Conservation (phyloP, 768 basidiomycete species). For the Psilocybe sp. region DNA sequence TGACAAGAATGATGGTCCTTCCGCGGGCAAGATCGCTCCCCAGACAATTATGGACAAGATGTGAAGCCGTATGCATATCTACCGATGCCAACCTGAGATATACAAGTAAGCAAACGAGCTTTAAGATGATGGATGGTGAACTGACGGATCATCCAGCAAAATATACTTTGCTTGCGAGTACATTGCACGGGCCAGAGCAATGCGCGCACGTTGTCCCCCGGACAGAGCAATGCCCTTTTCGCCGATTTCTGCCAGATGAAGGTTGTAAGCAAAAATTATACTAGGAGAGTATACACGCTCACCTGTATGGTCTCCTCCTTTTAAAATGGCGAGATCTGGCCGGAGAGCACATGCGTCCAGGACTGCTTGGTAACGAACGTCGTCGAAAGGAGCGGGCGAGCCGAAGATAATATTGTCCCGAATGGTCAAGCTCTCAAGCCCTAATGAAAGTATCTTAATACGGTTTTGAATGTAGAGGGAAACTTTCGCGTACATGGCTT, state of each 20-base stretch:
- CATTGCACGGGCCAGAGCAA: slow-evolving; percentile 75
- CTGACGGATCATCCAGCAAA: slow-evolving; percentile 71
- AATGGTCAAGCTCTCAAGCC: slow-evolving; percentile 81
- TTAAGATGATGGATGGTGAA: slow-evolving; percentile 1
- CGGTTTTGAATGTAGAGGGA: background rate
- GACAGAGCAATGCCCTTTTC: slow-evolving; percentile 80
- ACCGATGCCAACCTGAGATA: slow-evolving; percentile 57
- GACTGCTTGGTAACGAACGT: slow-evolving; percentile 61
- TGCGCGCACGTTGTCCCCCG: slow-evolving; percentile 71
- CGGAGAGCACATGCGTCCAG: slow-evolving; percentile 72
- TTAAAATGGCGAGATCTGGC: slow-evolving; percentile 70
- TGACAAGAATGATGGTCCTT: slow-evolving; percentile 79
- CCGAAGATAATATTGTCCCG: slow-evolving; percentile 81
- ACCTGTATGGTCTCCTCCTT: slow-evolving; percentile 80
- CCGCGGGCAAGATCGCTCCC: slow-evolving; percentile 56
- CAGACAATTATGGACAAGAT: slow-evolving; percentile 64
- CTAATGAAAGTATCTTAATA: slow-evolving; percentile 24
- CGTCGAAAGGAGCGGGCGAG: slow-evolving; percentile 53
- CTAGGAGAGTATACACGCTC: background rate
- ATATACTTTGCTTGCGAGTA: slow-evolving; percentile 71
- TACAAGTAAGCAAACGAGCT: slow-evolving; percentile 1
- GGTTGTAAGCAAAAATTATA: background rate
- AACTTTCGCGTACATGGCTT: slow-evolving; percentile 47
- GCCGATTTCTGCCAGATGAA: slow-evolving; percentile 53
- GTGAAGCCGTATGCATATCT: slow-evolving; percentile 75